Percentiles rank a stretch among this genome's conserved stretches.
Conservation (phyloP, 2,329 filamentous ascomycete genomes). For the Chaetothyriales sp. region DNA sequence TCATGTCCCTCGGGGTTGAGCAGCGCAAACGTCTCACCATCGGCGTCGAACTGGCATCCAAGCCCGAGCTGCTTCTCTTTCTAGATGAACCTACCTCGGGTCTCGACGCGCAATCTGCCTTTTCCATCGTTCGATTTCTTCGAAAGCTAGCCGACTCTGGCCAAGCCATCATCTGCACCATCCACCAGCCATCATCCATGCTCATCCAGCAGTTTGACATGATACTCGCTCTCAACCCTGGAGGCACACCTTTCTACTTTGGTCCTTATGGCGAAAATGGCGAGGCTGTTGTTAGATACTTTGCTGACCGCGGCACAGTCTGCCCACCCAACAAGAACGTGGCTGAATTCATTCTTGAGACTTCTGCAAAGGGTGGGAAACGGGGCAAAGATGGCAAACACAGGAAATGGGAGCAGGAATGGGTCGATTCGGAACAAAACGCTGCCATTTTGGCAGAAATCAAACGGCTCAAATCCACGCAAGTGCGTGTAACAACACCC, state of each 20-base stretch:
- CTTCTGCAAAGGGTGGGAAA: slow-evolving; percentile 42
- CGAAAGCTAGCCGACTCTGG: slow-evolving; percentile 52
- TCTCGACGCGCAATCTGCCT: slow-evolving; percentile 54
- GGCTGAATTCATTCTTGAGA: slow-evolving; percentile 52
- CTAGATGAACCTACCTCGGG: slow-evolving; percentile 59
- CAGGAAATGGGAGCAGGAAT: slow-evolving; percentile 62
- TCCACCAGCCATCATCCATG: slow-evolving; percentile 56
- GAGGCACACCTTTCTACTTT: slow-evolving; percentile 59
- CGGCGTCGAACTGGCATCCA: slow-evolving; percentile 56
- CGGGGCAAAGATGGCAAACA: slow-evolving; percentile 36
- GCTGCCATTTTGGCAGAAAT: slow-evolving; percentile 48
- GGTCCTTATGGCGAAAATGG: slow-evolving; percentile 56
- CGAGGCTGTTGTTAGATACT: slow-evolving; percentile 50
- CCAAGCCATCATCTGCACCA: slow-evolving; percentile 59
- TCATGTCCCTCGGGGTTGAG: slow-evolving; percentile 50
- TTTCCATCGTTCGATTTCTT: slow-evolving; percentile 52
- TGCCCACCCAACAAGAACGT: slow-evolving; percentile 53
- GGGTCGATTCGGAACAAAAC: slow-evolving; percentile 50
- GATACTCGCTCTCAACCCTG: slow-evolving; percentile 53
- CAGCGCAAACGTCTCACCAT: slow-evolving; percentile 59
- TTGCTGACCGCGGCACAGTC: slow-evolving; percentile 47
- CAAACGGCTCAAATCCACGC: slow-evolving; percentile 43
- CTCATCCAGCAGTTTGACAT: slow-evolving; percentile 60
- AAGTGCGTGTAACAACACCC: slow-evolving; percentile 27
- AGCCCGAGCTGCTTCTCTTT: slow-evolving; percentile 53